Evolutionary conservation across 2,329 filamentous ascomycete species (phyloP).

Genomic region (Epicoccum sorghinum): DNA sequence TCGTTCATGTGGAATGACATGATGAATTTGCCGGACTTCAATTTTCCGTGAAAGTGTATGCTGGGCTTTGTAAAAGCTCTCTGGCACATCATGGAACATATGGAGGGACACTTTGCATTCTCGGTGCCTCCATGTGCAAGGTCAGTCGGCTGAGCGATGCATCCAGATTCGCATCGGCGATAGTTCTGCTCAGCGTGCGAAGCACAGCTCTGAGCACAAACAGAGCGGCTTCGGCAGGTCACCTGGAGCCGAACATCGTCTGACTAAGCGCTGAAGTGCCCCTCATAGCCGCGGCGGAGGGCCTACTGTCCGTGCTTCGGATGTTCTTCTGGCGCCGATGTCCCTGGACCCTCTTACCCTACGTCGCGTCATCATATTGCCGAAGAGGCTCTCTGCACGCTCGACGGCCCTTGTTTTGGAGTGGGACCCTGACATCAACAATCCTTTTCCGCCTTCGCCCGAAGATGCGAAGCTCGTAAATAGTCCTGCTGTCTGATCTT

Average conservation of each 20-base stretch:
- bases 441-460: conserved; percentile 6
- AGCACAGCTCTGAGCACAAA: not conserved
- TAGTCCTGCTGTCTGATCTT: conserved; percentile 8
- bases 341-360: conserved; percentile 5
- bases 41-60: conserved; percentile 24
- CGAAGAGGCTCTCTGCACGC: conserved; percentile 5
- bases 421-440: conserved; percentile 15
- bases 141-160: not conserved
- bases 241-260: conserved; percentile 1
- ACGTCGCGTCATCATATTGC: conserved; percentile 10
- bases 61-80: too few species aligned
- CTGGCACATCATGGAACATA: not conserved
- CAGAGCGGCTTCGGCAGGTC: conserved; percentile 1
- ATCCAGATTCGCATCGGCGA: not conserved
- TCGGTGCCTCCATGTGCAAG: too few species aligned
- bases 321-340: conserved; percentile 12
- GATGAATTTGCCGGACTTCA: conserved; percentile 43
- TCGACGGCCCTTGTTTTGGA: conserved; percentile 15
- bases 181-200: conserved; percentile 1
- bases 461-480: conserved; percentile 6
- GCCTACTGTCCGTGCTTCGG: conserved; percentile 9
- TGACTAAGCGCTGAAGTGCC: conserved; percentile 14
- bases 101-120: too few species aligned
- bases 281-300: conserved; percentile 7
- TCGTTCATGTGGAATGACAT: conserved; percentile 43